Base-by-base conservation (phyloP, 73 alveolate species). In the Uronychia setigera region DNA sequence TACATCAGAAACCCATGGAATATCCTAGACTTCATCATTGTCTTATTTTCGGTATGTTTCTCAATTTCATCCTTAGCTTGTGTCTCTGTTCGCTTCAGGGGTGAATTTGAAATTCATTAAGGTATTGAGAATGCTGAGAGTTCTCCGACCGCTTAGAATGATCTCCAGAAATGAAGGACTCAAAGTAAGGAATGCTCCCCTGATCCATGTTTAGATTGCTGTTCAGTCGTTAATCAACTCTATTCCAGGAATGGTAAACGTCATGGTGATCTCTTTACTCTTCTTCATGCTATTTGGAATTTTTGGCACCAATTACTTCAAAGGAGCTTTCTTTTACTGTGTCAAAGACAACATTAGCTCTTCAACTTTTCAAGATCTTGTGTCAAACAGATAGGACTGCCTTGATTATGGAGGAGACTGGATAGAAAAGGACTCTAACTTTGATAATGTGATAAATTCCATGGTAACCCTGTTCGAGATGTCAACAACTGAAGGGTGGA, bases 151-250 rank as follows among this genome's bases (percentile, higher is more conserved):
- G 11, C 80, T 91, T 32, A 87, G 96, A 1, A 84, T 92, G 57
- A 92, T 92, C 29, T 87, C 94, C 57, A 78, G 90, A 31, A 92
- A 90, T 80, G 60, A 92, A 85, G 93, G 93, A 31, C 86, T 92
- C 76, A 88, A 84, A 88, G 80, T 87, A 90, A 76, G 46, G 67
- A 46, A 46, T 46, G 19, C 19, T 19, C 5, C 67, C 67, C 67
- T 33, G n/a, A n/a, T n/a, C n/a, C n/a, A n/a, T n/a, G n/a, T n/a
- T n/a, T n/a, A 46, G 76, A 35, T 93, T 33, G 93, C 82, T 0
- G 89, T 87, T 1, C 35, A 78, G 25, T 77, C 89, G 13, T 78
- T 87, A 19, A 26, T 87, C 26, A 74, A 59, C 79, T 80, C 89
- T 31, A 26, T 87, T 0, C 89, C 93, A 26, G 46, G 34, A 29